Evolutionary conservation across 495 filamentous ascomycete genomes (phyloP).

Genomic region (Daldinia concentrica): DNA sequence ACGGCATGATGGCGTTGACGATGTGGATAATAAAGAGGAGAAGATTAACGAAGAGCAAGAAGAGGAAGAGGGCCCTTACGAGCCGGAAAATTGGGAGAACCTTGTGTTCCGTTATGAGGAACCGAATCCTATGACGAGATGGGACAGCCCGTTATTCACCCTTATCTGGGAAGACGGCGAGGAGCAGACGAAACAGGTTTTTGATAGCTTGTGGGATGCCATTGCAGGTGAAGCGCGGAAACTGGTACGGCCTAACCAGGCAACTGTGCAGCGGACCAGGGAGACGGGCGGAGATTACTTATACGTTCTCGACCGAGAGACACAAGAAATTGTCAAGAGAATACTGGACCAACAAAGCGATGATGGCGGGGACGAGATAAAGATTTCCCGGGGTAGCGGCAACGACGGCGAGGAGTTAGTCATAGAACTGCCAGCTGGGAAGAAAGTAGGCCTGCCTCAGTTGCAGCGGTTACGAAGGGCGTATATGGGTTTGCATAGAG

Average conservation of each 20-base stretch:
- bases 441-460: slow-evolving; percentile 72
- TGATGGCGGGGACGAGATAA: slow-evolving; percentile 63
- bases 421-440: slow-evolving; percentile 66
- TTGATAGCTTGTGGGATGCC: slow-evolving; percentile 78
- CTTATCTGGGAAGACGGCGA: slow-evolving; percentile 81
- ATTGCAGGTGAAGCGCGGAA: slow-evolving; percentile 68
- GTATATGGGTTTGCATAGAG: slow-evolving; percentile 80
- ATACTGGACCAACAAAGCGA: slow-evolving; percentile 78
- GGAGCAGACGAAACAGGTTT: slow-evolving; percentile 52
- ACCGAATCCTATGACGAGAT: slow-evolving; percentile 91
- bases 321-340: slow-evolving; percentile 80
- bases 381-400: slow-evolving; percentile 43
- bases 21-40: slow-evolving; percentile 13
- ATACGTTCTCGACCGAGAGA: slow-evolving; percentile 84
- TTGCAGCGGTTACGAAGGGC: slow-evolving; percentile 85
- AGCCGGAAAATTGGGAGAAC: slow-evolving; percentile 81
- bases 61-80: slow-evolving; percentile 66
- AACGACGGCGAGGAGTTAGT: slow-evolving; percentile 52
- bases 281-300: slow-evolving; percentile 79
- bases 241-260: slow-evolving; percentile 77
- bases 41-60: slow-evolving; percentile 23
- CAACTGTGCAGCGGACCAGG: slow-evolving; percentile 72
- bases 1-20: slow-evolving; percentile 11
- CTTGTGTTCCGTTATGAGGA: slow-evolving; percentile 96
- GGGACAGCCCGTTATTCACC: slow-evolving; percentile 95